Evolutionary conservation across 73 alveolate species (phyloP), one percentile per base, ranked within the genome.

Genomic region (Stentor coeruleus): DNA sequence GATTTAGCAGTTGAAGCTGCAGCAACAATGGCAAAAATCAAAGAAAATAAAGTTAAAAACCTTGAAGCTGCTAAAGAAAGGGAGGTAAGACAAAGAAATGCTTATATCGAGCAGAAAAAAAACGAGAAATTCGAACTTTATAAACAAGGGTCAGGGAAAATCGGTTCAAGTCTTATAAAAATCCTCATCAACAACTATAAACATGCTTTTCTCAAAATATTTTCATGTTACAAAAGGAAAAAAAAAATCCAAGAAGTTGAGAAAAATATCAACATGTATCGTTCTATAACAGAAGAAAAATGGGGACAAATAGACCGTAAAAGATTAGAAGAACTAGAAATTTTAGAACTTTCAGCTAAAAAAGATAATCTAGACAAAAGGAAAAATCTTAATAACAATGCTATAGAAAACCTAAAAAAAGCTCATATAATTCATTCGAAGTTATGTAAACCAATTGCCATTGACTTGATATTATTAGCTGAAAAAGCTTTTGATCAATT

Each of bases 1-100:
- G 37, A 66, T 33, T 66, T 66, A 31, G 0, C n/a, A 66, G 37
- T 31, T 26, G 79, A 66, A 66, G 39, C 79, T 0, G 79, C 79
- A 20, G 79, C 37, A 1, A 66, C 79, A 20, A 66, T 66, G 79
- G 79, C 79, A 66, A 66, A 66, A 66, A 66, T 66, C 37, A 66
- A 66, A 31, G 79, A 66, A 66, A 66, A 66, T 33, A 66, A 66
- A 33, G 15, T 20, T 15, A 66, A 66, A 33, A 26, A 20, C 14
- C 26, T 66, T 33, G 40, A 66, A 31, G 79, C 79, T 26, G 79
- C 79, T 28, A 66, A 66, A 66, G 79, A 66, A 2, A 20, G 37
- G 33, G 79, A 66, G 33, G 37, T 66, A 20, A 20, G 79, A 1
- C 79, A 66, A 66, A 66, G 79, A 66, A 66, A 66, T 11, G 14